Evolutionary conservation across 2,329 filamentous ascomycete genomes (phyloP), one percentile per base, ranked within the genome.

Genomic region (Aspergillus sp.): DNA sequence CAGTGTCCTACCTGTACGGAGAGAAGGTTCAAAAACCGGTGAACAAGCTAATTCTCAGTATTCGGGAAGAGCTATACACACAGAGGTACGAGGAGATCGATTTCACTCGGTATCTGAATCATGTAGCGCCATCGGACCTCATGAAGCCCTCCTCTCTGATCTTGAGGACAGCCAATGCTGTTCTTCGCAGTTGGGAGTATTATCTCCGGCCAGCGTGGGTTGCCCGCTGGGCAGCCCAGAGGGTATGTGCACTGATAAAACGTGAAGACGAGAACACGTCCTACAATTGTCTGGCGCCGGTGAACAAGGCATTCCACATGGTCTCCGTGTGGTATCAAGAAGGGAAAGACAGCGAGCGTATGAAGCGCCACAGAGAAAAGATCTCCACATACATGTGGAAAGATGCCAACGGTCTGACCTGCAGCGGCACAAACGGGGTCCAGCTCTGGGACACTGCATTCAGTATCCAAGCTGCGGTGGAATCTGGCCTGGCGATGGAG

Each of bases 401-500:
- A 5, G 40, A 42, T 13, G 17, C 42, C 2, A 16, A 43, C 4
- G 55, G 52, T 5, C 54, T 57, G 42, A 17, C 46, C 21, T 25
- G 40, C 4, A 54, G 43, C 41, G 50, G 55, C 19, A 50, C 50
- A 6, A 50, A 57, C 3, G 52, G 45, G 2, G 49, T 32, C 2
- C 49, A 52, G 11, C 32, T 21, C 3, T 57, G 55, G 52, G 55
- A 55, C 13, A 57, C 55, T 2, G 40, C 52, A 0, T 55, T 54
- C 3, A 20, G 41, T 1, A 31, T 57, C 13, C 55, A 57, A 17
- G 50, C 49, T 2, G 38, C 44, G 0, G 20, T 36, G 4, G 46
- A 49, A 7, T 43, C 52, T 16, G 45, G 51, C 13, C 23, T 54
- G 2, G 50, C 36, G 1, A 14, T 42, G 31, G 11, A 21, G 31